Percentiles rank a stretch among this genome's conserved stretches.
Conservation (phyloP, 495 filamentous ascomycete genomes). For the Penicillium desertorum region DNA sequence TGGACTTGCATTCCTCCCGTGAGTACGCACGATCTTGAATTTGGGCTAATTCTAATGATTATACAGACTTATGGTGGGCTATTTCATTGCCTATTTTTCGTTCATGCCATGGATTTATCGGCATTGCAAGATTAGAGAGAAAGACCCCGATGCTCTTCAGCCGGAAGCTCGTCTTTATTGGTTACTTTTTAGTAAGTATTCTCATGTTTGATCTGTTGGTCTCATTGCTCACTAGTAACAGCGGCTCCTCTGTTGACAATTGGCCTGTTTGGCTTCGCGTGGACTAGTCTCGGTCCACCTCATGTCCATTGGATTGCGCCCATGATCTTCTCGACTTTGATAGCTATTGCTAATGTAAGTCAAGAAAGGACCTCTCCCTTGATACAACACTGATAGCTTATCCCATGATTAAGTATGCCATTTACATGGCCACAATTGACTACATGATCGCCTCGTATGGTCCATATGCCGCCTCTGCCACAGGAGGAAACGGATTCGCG, state of each 20-base stretch:
- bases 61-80: conserved; percentile 59
- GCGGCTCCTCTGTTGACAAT: conserved; percentile 64
- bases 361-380: not conserved
- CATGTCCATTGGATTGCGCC: conserved; percentile 62
- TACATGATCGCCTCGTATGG: conserved; percentile 83
- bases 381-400: not conserved
- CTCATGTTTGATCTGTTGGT: not conserved
- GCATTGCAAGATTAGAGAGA: conserved; percentile 44
- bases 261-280: conserved; percentile 69
- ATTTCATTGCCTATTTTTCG: conserved; percentile 60
- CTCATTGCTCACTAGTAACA: conserved; percentile 10
- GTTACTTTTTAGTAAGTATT: conserved; percentile 47
- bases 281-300: conserved; percentile 62
- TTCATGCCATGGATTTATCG: conserved; percentile 65
- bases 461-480: conserved; percentile 74
- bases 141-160: conserved; percentile 50
- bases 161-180: conserved; percentile 58
- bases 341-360: conserved; percentile 61
- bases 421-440: conserved; percentile 81
- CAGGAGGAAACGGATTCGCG: conserved; percentile 65
- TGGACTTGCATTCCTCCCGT: conserved; percentile 63
- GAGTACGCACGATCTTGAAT: conserved; percentile 5
- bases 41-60: not conserved
- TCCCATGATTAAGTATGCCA: conserved; percentile 46
- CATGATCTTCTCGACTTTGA: conserved; percentile 58